Base-by-base conservation (phyloP, 148 eudicot species). In the Persicaria maculosa region DNA sequence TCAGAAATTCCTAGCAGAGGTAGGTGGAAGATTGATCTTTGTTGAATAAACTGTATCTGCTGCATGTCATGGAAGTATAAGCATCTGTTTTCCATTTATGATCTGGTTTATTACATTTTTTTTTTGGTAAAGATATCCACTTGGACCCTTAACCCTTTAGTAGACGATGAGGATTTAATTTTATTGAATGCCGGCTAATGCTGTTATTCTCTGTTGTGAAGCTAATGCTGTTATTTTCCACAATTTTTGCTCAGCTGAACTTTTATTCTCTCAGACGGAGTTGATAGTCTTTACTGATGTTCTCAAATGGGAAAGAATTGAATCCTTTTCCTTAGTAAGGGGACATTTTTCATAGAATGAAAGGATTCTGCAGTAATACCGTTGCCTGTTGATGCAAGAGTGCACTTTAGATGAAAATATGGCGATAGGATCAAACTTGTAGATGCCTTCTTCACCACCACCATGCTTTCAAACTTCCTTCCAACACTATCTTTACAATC, bases 1-100 rank as follows among this genome's bases (percentile, higher is more conserved):
- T 36, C 99, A 89, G 90, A 87, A 77, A 75, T 74, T 78, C 58
- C 81, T 80, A 54, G 84, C 95, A 68, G 91, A 91, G 93, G 96
- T 91, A 81, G 44, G 74, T 14, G 70, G 9, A 36, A 43, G 17
- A 40, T 43, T 40, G 47, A 15, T 65, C 70, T 65, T 40, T 40
- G 47, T 40, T 65, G 17, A 65, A 14, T 65, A 31, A 36, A 46
- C 9, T 65, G 44, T 8, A 43, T 65, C 45, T 43, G 19, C 17
- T 65, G 46, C 15, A 59, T 59, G 40, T 31, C 40, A 31, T 57
- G 25, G 0, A 31, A 7, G 68, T 25, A 62, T 31, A 62, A 25
- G 44, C 68, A 62, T 25, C 31, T 31, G 44, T 25, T 31, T 62
- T 62, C 2, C 31, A 25, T 62, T 10, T 31, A 31, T 62, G 68